Conservation (phyloP, 2,329 filamentous ascomycete genomes). For the Dactylella cylindrospora region DNA sequence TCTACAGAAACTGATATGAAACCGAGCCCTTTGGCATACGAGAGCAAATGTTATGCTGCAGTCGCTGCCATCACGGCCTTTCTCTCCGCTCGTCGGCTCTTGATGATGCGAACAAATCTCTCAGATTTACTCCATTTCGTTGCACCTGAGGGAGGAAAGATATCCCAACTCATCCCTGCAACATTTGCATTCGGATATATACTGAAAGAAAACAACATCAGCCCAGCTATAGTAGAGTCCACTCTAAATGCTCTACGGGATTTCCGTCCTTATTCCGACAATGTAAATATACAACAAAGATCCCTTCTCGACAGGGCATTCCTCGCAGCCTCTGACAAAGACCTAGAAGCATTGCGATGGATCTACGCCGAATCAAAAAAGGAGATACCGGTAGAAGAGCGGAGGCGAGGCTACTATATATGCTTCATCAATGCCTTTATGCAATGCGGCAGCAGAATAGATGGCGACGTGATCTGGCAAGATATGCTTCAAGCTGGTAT, state of each 20-base stretch:
- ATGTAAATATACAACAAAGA: conserved; percentile 16
- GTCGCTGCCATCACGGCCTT: conserved; percentile 32
- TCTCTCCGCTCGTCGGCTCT: conserved; percentile 9
- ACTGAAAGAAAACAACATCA: conserved; percentile 16
- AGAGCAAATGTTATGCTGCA: conserved; percentile 18
- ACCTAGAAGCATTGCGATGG: conserved; percentile 5
- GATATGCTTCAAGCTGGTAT: conserved; percentile 30
- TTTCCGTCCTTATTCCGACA: conserved; percentile 31
- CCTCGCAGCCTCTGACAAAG: conserved; percentile 16
- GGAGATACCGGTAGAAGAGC: conserved; percentile 2
- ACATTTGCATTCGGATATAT: conserved; percentile 11
- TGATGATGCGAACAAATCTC: conserved; percentile 27
- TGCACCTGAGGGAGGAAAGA: conserved; percentile 17
- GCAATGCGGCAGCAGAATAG: conserved; percentile 18
- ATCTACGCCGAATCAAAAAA: conserved; percentile 20
- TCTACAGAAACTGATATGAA: not conserved
- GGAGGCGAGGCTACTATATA: conserved; percentile 20
- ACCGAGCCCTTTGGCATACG: not conserved
- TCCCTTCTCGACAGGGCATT: conserved; percentile 22
- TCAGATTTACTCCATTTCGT: conserved; percentile 25
- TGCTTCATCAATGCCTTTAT: conserved; percentile 32
- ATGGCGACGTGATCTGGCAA: conserved; percentile 26
- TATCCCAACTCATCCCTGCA: conserved; percentile 18
- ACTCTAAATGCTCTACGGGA: conserved; percentile 10
- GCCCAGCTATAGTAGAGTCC: conserved; percentile 7